phyloP scores from a whole-genome alignment of 352 stramenopile genomes.

The Phytopythium ostracodes region DNA sequence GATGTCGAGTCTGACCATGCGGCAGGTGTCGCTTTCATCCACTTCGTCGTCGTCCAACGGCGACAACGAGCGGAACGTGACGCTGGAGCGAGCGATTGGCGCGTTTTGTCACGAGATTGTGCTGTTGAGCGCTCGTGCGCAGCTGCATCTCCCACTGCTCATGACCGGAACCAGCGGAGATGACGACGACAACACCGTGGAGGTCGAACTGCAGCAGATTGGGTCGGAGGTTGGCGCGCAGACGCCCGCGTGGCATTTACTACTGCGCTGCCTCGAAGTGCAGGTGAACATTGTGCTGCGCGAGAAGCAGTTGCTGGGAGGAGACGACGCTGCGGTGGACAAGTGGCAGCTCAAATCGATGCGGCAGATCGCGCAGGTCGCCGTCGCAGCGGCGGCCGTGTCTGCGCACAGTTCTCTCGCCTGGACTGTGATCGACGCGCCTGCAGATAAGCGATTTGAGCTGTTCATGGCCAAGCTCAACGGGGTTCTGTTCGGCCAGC shows the following conservation, averaged over 20 bases:
- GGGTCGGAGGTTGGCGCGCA: constrained; percentile 34
- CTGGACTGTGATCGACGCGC: constrained; percentile 37
- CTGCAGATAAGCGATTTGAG: constrained; percentile 40
- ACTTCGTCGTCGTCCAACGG: constrained; percentile 26
- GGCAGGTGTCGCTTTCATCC: constrained; percentile 25
- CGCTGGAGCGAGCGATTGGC: constrained; percentile 34
- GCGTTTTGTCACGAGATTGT: constrained; percentile 57
- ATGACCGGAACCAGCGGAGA: constrained; percentile 26
- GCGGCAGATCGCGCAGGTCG: constrained; percentile 42
- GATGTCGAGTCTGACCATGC: constrained; percentile 33
- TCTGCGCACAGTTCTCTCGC: constrained; percentile 36
- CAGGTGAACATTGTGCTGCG: constrained; percentile 45
- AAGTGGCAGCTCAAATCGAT: constrained; percentile 53
- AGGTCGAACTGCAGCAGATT: constrained; percentile 50
- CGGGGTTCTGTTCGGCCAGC: constrained; percentile 64
- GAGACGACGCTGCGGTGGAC: constrained; percentile 22
- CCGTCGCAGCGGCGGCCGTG: constrained; percentile 33
- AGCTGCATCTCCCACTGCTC: constrained; percentile 48
- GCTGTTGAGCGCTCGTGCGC: constrained; percentile 36
- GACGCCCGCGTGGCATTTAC: constrained; percentile 47
- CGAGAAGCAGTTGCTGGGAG: constrained; percentile 35
- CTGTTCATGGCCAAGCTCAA: constrained; percentile 42
- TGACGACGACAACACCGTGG: constrained; percentile 38
- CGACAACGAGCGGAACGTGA: constrained; percentile 25
- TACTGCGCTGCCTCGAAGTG: constrained; percentile 55